phyloP scores from a whole-genome alignment of 805 yeast species.

The Ogataea degrootiae region DNA sequence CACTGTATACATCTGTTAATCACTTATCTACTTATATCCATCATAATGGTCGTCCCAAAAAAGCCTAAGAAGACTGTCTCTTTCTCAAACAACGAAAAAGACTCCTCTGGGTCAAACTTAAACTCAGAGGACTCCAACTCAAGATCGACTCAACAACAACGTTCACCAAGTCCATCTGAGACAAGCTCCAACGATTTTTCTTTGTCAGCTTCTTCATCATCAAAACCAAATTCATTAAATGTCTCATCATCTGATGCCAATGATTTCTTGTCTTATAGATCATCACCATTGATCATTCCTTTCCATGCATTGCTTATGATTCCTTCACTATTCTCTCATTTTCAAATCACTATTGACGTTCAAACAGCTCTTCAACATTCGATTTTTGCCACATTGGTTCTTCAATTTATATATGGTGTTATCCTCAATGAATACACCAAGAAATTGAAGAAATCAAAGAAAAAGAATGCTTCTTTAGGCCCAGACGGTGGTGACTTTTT shows the following conservation, averaged over 20 bases:
- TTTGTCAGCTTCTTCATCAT: not conserved
- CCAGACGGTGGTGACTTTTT: conserved; percentile 17
- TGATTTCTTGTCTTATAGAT: conserved; percentile 12
- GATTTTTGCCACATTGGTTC: conserved; percentile 28
- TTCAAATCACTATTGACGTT: conserved; percentile 28
- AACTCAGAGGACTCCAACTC: not conserved
- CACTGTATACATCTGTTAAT: not conserved
- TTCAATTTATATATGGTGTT: conserved; percentile 33
- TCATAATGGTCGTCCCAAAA: conserved; percentile 3
- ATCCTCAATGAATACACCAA: conserved; percentile 28
- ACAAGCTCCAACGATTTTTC: too few species aligned
- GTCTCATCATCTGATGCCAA: not conserved
- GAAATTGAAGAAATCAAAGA: conserved; percentile 7
- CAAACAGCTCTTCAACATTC: conserved; percentile 22
- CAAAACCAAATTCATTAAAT: not conserved
- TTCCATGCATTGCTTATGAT: conserved; percentile 26
- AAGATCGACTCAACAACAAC: not conserved
- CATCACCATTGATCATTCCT: conserved; percentile 24
- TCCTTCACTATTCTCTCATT: conserved; percentile 28
- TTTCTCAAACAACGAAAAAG: conserved; percentile 12
- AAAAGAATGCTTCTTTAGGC: not conserved
- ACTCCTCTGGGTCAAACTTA: not conserved
- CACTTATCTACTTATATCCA: not conserved
- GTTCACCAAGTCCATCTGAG: too few species aligned
- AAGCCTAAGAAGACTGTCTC: conserved; percentile 28